These are phyloP conservation scores for Thymus quinquecostatus DNA, from an alignment of 257 asterid genomes.

Conservation along the genomic window DNA sequence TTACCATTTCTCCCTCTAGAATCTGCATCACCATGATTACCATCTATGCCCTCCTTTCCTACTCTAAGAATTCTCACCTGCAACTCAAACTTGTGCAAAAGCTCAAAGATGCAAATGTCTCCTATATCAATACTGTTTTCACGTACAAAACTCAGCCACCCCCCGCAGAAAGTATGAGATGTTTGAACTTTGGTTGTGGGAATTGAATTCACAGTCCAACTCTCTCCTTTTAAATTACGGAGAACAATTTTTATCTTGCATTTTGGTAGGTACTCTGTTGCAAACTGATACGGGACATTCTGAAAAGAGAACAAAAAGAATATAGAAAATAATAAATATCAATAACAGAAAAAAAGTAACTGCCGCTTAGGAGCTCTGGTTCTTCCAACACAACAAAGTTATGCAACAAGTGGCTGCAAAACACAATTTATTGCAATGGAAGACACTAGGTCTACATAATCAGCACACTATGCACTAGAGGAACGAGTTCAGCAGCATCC, in stretches of 20 bases:
- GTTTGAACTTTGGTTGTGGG: conserved; percentile 89
- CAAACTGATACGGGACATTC: conserved; percentile 91
- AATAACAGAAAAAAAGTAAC: conserved; percentile 7
- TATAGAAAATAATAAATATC: conserved; percentile 18
- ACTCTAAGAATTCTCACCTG: conserved; percentile 77
- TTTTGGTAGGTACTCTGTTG: conserved; percentile 79
- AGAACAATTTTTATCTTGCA: conserved; percentile 83
- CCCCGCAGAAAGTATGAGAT: conserved; percentile 95
- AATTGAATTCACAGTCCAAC: conserved; percentile 86
- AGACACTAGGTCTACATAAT: conserved; percentile 14
- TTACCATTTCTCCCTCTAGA: conserved; percentile 44
- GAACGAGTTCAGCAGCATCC: conserved; percentile 1
- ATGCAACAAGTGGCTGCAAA: conserved; percentile 1
- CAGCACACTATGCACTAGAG: not conserved
- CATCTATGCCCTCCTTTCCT: conserved; percentile 57
- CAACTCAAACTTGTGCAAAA: conserved; percentile 64
- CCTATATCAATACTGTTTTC: conserved; percentile 72
- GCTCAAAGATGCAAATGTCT: conserved; percentile 92
- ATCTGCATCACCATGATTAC: conserved; percentile 47
- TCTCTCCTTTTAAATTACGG: conserved; percentile 71
- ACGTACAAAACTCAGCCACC: conserved; percentile 93
- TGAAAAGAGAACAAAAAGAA: conserved; percentile 42
- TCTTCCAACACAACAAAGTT: not conserved
- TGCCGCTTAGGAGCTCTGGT: not conserved
- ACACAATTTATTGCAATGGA: conserved; percentile 6